Evolutionary conservation across 1,139 yeast genomes (phyloP).

Genomic region (Yamadazyma siamensis): DNA sequence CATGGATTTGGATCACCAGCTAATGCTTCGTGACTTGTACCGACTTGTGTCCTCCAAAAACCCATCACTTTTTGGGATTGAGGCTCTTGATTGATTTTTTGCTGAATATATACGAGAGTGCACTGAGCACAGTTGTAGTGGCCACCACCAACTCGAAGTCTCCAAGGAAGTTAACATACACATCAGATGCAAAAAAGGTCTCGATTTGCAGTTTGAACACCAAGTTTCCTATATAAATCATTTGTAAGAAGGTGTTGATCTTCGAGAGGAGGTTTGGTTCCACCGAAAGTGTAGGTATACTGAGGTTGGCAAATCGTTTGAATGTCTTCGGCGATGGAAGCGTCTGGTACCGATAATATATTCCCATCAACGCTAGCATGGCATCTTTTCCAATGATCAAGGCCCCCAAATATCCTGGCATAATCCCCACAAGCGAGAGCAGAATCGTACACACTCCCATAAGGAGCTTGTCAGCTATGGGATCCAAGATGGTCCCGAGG

Average conservation of each 20-base stretch:
- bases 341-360: slow-evolving; percentile 69
- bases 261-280: slow-evolving; percentile 88
- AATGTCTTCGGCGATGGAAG: slow-evolving; percentile 77
- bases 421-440: slow-evolving; percentile 63
- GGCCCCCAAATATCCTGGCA: slow-evolving; percentile 66
- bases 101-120: slow-evolving; percentile 69
- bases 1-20: too few species aligned
- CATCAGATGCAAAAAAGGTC: slow-evolving; percentile 16
- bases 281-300: slow-evolving; percentile 81
- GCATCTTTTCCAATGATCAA: slow-evolving; percentile 85
- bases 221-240: slow-evolving; percentile 80
- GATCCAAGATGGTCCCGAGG: slow-evolving; percentile 89
- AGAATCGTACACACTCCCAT: slow-evolving; percentile 86
- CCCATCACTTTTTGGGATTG: not conserved
- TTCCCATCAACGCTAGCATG: slow-evolving; percentile 69
- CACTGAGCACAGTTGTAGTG: slow-evolving; percentile 73
- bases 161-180: slow-evolving; percentile 15
- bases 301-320: slow-evolving; percentile 61
- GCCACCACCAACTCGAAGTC: slow-evolving; percentile 48
- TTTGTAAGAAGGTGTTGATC: slow-evolving; percentile 85
- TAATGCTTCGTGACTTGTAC: too few species aligned
- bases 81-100: slow-evolving; percentile 44
- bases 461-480: slow-evolving; percentile 88
- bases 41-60: too few species aligned
- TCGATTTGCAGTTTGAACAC: slow-evolving; percentile 64